Evolutionary conservation across 2,329 filamentous ascomycete genomes (phyloP).

Genomic region (Thielaviopsis ethacetica): DNA sequence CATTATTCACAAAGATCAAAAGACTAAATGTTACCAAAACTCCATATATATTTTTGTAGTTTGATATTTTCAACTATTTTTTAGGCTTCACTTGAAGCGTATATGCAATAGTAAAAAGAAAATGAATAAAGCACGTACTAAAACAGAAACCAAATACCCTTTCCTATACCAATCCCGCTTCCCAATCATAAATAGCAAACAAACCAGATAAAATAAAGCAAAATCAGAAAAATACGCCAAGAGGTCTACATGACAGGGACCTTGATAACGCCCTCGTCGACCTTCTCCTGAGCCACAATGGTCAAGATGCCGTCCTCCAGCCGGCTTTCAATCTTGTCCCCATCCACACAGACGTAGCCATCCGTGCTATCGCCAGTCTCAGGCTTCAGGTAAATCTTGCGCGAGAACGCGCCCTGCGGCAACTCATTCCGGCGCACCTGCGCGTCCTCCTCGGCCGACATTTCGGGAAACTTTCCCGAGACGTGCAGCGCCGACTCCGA

Average conservation of each 20-base stretch:
- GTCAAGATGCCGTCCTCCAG: conserved; percentile 67
- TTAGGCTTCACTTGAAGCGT: no score
- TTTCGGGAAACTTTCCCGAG: not conserved
- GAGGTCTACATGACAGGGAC: conserved; percentile 35
- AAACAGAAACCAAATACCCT: no score
- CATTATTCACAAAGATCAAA: no score
- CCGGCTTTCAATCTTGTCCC: conserved; percentile 52
- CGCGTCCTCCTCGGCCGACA: not conserved
- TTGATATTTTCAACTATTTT: no score
- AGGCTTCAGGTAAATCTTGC: not conserved
- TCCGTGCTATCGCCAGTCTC: conserved; percentile 30
- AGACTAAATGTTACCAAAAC: no score
- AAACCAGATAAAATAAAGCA: not conserved
- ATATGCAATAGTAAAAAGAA: no score
- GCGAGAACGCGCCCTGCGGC: not conserved
- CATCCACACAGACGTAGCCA: conserved; percentile 33
- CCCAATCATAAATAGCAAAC: no score
- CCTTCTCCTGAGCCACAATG: conserved; percentile 61
- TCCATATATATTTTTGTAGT: no score
- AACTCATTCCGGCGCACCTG: not conserved
- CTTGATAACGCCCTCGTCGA: conserved; percentile 46
- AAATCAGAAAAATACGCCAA: not conserved
- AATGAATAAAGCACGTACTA: no score
- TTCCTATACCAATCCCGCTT: no score
- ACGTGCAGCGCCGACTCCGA: not conserved